Percentiles rank a stretch among this genome's conserved stretches.
Evolutionary conservation across 306 rosid species (phyloP).

Genomic region (Sechiopsis laciniata): DNA sequence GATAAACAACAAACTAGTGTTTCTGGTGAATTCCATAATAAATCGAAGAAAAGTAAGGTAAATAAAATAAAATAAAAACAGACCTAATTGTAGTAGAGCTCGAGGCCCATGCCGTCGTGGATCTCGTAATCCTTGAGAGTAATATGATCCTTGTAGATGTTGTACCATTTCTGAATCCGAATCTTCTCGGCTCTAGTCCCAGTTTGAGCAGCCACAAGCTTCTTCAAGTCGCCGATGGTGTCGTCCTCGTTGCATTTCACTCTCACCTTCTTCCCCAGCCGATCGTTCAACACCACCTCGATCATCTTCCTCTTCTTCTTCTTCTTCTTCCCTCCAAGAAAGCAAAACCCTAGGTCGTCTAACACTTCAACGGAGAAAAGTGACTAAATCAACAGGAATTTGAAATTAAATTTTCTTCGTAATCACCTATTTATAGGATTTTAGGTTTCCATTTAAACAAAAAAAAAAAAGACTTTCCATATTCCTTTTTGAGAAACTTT

Average conservation of each 20-base stretch:
- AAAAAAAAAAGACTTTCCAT: too few species aligned
- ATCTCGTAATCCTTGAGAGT: constrained; percentile 85
- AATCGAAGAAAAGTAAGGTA: background rate
- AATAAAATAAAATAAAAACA: background rate
- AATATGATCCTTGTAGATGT: constrained; percentile 79
- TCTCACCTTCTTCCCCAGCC: constrained; percentile 87
- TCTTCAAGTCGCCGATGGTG: constrained; percentile 86
- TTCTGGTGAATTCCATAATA: background rate
- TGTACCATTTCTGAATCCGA: constrained; percentile 78
- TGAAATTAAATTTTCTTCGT: too few species aligned
- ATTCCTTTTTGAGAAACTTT: too few species aligned
- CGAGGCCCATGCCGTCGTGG: constrained; percentile 96
- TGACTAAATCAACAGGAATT: background rate
- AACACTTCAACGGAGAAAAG: background rate
- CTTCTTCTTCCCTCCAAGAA: background rate
- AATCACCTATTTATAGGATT: too few species aligned
- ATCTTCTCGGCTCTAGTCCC: constrained; percentile 77
- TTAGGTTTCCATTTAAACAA: too few species aligned
- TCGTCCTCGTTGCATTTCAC: constrained; percentile 90
- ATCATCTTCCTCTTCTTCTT: constrained; percentile 51
- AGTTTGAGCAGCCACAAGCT: constrained; percentile 93
- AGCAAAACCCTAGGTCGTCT: constrained; percentile 19
- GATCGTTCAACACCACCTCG: constrained; percentile 86
- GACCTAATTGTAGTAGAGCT: constrained; percentile 73
- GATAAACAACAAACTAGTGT: background rate